Base-by-base conservation (phyloP, 129 eudicot genomes). In the Calendula officinalis region DNA sequence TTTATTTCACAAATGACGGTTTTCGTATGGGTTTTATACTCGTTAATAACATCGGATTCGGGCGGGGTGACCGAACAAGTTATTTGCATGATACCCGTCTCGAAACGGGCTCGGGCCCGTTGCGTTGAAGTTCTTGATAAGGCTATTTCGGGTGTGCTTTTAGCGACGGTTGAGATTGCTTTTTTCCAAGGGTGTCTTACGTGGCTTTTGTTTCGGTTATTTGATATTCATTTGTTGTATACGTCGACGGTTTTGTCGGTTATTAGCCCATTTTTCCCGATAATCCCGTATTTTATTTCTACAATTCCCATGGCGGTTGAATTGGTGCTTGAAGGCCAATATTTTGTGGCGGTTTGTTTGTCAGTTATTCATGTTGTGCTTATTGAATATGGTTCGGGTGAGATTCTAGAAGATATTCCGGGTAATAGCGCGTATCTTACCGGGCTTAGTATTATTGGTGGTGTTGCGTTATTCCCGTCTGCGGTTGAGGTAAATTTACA, bases 61-160 rank as follows among this genome's bases (percentile, higher is more conserved):
- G 99, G 97, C 13, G 99, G 99, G 16, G 99, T 86, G 13, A 94
- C 99, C 0, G 94, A 94, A 57, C 99, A 94, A 47, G 99, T 77
- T 13, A 86, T 94, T 81, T 67, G 58, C 49, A 79, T 94, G 97
- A 61, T 94, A 15, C 97, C 97, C 4, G 77, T 94, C 10, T 67
- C 97, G 1, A 72, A 67, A 45, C 71, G 86, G 0, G 89, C 97
- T 4, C 78, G 90, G 68, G 61, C 72, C 8, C 82, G 95, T 9
- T 88, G 87, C 48, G 99, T 94, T 56, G 97, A 89, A 41, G 98
- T 92, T 68, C 87, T 92, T 13, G 96, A 92, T 71, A 83, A 83
- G 32, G 98, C 95, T 22, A 83, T 92, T 46, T 92, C 98, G 1
- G 88, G 98, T 12, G 89, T 85, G 32, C 73, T 92, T 48, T 72